phyloP scores from a whole-genome alignment of 2,329 filamentous ascomycete genomes.

The Teratosphaeria epicoccoides region DNA sequence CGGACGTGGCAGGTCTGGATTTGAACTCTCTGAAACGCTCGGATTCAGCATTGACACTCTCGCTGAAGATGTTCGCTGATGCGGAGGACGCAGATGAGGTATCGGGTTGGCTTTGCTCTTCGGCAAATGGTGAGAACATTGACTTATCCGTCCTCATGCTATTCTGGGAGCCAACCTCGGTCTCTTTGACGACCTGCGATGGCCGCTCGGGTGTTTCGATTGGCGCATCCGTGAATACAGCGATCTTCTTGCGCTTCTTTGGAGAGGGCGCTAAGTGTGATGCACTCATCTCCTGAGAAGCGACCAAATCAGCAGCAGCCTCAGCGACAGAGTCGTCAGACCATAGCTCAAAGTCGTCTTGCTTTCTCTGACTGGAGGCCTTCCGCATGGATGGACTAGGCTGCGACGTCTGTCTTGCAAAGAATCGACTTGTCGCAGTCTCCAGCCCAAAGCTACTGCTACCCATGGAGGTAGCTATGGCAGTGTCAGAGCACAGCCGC shows the following conservation, averaged over 20 bases:
- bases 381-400: constrained; percentile 32
- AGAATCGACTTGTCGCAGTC: constrained; percentile 36
- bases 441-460: constrained; percentile 12
- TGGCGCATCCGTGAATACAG: constrained; percentile 15
- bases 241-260: constrained; percentile 21
- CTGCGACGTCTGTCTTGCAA: constrained; percentile 26
- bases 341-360: constrained; percentile 35
- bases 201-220: background rate
- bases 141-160: constrained; percentile 1
- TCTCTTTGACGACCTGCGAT: background rate
- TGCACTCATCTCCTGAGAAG: constrained; percentile 5
- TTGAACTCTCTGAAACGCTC: background rate
- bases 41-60: constrained; percentile 14
- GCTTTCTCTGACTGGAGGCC: constrained; percentile 23
- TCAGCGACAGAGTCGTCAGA: constrained; percentile 40
- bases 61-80: constrained; percentile 14
- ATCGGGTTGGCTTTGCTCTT: constrained; percentile 10
- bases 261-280: constrained; percentile 10
- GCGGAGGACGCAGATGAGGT: constrained; percentile 16
- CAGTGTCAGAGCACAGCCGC: constrained; percentile 34
- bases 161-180: constrained; percentile 4
- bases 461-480: constrained; percentile 19
- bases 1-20: background rate
- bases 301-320: constrained; percentile 28
- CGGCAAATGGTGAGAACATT: constrained; percentile 5